phyloP scores from a whole-genome alignment of 768 basidiomycete species.

The Rhodotorula sphaerocarpa region DNA sequence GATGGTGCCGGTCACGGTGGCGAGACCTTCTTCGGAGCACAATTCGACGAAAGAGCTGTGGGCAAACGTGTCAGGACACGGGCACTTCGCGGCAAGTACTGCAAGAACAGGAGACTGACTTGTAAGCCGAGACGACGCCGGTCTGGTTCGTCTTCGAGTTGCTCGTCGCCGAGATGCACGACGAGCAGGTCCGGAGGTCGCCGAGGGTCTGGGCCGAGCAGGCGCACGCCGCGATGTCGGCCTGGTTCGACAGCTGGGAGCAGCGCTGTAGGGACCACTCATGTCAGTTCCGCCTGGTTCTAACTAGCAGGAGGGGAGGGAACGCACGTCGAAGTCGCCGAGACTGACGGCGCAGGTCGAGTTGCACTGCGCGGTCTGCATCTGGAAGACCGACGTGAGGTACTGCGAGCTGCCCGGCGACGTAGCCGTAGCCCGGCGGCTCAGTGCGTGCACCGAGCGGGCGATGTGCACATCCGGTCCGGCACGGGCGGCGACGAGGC shows the following conservation, averaged over 20 bases:
- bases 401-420: conserved; percentile 12
- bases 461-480: not conserved
- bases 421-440: conserved; percentile 5
- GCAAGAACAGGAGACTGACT: not conserved
- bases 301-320: not conserved
- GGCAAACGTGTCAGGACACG: too few relatives aligned
- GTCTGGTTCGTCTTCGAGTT: conserved; percentile 6
- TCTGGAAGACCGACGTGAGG: conserved; percentile 13
- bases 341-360: conserved; percentile 6
- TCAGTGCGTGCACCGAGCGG: not conserved
- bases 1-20: conserved; percentile 28
- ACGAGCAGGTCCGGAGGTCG: conserved; percentile 18
- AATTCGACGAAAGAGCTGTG: conserved; percentile 28
- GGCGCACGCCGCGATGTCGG: conserved; percentile 26
- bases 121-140: conserved; percentile 25
- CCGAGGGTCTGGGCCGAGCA: conserved; percentile 27
- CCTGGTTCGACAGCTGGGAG: conserved; percentile 6
- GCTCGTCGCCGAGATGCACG: conserved; percentile 21
- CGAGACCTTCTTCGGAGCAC: conserved; percentile 29
- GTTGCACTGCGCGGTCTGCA: not conserved
- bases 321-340: conserved; percentile 12
- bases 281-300: not conserved
- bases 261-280: conserved; percentile 9
- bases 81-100: too few relatives aligned
- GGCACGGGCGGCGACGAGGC: not conserved